Evolutionary conservation across 2,329 filamentous ascomycete species (phyloP), one percentile per base, ranked within the genome.

Genomic region (Neoascochyta sp.): DNA sequence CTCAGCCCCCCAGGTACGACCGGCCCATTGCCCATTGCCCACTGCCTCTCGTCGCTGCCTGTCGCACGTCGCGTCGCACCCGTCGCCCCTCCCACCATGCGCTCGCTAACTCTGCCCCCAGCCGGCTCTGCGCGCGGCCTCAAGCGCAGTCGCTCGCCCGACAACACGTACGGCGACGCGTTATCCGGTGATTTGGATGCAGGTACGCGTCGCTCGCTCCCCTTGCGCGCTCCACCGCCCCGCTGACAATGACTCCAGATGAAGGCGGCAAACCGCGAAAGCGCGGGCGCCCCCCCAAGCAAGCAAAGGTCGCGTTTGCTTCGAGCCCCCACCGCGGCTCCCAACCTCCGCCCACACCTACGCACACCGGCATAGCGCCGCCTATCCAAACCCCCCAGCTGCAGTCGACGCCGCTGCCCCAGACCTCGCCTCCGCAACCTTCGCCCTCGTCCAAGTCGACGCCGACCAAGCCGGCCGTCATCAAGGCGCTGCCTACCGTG

Each of bases 401-500:
- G 64, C 78, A 60, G 44, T 64, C 63, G n/a, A 63, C 71, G 39
- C 49, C 63, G 22, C 57, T 72, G 22, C 66, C 71, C 21, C 69
- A 73, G 34, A 54, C 56, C 7, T 76, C 76, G 12, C 76, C 77
- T 9, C 65, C 68, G 12, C 86, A 78, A 41, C 62, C 69, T 11
- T 80, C 78, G 9, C 75, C 87, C 10, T 80, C 85, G 13, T 29
- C 41, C 32, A 92, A 90, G 64, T 76, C 82, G 3, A 87, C 87
- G 3, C 84, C 86, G 4, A 81, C 81, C 18, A 93, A 93, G 66
- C 74, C 80, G 16, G 57, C 73, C 7, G 86, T 90, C 7, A 74
- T 96, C 50, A 98, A 98, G 67, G 92, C 92, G 1, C 73, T 98
- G 23, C 92, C 92, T 3, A 96, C 92, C 4, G 92, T 96, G 9